A percentile compares a stretch with the other conserved stretches of the same genome.
Conservation (phyloP, 257 asterid genomes). For the Cruciata laevipes region DNA sequence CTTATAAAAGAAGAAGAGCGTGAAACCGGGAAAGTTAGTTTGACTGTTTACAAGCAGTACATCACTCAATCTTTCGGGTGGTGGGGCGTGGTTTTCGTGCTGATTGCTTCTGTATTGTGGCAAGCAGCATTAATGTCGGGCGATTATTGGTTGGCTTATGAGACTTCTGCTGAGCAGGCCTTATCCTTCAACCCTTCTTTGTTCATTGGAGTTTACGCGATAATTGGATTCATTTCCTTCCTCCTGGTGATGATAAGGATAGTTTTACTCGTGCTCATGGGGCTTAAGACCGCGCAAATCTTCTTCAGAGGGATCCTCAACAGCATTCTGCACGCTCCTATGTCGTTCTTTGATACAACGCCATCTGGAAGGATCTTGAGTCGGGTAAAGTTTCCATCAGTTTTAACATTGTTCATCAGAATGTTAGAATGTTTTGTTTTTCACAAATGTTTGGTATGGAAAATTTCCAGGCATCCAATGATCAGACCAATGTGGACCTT, state of each 20-base stretch:
- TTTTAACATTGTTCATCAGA: neutral
- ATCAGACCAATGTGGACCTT: conserved; percentile 82
- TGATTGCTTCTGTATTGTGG: conserved; percentile 51
- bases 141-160: conserved; percentile 92
- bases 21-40: conserved; percentile 72
- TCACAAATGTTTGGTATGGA: neutral
- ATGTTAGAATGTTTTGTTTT: neutral
- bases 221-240: conserved; percentile 38
- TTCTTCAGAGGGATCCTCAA: conserved; percentile 74
- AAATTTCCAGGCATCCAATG: conserved; percentile 73
- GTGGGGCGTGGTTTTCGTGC: conserved; percentile 52
- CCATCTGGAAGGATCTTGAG: conserved; percentile 97
- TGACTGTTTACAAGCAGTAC: conserved; percentile 69
- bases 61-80: conserved; percentile 81
- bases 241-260: conserved; percentile 48
- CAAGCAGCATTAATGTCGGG: conserved; percentile 70
- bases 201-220: conserved; percentile 61
- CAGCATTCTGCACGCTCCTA: conserved; percentile 87
- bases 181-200: conserved; percentile 57
- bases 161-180: conserved; percentile 61
- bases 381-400: conserved; percentile 42
- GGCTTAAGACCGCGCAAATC: conserved; percentile 79
- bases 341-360: conserved; percentile 96
- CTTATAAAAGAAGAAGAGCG: conserved; percentile 89
- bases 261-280: conserved; percentile 52